Percentiles rank a stretch among this genome's conserved stretches.
Conservation (phyloP, 768 basidiomycete species). For the Clitopilus hobsonii region DNA sequence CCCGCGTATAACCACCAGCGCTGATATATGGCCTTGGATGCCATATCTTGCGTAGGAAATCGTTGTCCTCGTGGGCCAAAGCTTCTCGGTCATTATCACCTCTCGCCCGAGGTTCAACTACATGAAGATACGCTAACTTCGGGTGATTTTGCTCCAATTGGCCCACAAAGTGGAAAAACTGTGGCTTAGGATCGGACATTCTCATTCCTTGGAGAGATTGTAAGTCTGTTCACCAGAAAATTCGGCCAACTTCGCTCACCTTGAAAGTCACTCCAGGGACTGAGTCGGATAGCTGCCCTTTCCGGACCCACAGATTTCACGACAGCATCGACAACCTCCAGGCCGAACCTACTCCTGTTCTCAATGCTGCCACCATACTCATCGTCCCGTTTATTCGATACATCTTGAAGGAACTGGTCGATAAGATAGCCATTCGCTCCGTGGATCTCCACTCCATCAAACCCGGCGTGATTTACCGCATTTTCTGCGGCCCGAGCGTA, state of each 20-base stretch:
- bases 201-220: neutral
- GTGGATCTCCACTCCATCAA: slow-evolving; percentile 58
- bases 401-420: slow-evolving; percentile 60
- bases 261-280: slow-evolving; percentile 47
- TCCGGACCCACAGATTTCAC: slow-evolving; percentile 47
- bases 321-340: slow-evolving; percentile 52
- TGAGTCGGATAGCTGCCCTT: slow-evolving; percentile 48
- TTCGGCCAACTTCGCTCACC: slow-evolving; percentile 20
- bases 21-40: slow-evolving; percentile 19
- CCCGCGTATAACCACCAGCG: slow-evolving; percentile 30
- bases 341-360: slow-evolving; percentile 49
- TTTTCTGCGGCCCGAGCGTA: slow-evolving; percentile 54
- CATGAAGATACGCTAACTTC: slow-evolving; percentile 47
- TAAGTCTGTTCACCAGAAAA: slow-evolving; percentile 2
- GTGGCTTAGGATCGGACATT: slow-evolving; percentile 9
- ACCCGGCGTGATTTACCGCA: slow-evolving; percentile 55
- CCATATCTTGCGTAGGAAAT: slow-evolving; percentile 42
- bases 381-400: slow-evolving; percentile 54
- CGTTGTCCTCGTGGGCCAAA: slow-evolving; percentile 25
- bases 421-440: slow-evolving; percentile 43
- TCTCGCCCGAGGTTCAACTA: slow-evolving; percentile 33
- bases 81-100: slow-evolving; percentile 9
- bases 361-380: slow-evolving; percentile 66
- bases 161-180: slow-evolving; percentile 45
- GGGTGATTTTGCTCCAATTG: slow-evolving; percentile 34